Evolutionary conservation across 2,329 filamentous ascomycete species (phyloP).

Genomic region (Lanzia echinophila): DNA sequence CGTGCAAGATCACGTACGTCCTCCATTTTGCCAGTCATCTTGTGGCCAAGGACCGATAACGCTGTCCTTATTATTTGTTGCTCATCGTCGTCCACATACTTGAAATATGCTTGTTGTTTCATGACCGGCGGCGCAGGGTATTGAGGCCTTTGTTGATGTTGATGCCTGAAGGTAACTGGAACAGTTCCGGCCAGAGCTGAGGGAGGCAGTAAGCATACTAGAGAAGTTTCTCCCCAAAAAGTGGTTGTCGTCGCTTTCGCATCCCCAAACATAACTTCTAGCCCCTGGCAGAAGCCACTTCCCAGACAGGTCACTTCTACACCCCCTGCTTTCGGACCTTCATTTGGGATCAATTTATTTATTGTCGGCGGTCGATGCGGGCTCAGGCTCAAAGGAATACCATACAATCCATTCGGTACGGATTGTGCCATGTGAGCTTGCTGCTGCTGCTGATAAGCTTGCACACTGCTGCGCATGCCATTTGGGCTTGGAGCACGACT

Average conservation of each 20-base stretch:
- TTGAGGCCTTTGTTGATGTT: conserved; percentile 37
- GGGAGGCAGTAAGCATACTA: conserved; percentile 58
- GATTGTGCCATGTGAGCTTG: conserved; percentile 41
- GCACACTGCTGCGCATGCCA: conserved; percentile 41
- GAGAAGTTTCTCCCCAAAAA: conserved; percentile 55
- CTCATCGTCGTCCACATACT: conserved; percentile 66
- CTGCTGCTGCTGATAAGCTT: conserved; percentile 38
- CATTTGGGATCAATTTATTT: conserved; percentile 74
- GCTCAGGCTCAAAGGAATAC: conserved; percentile 42
- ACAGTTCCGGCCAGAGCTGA: conserved; percentile 51
- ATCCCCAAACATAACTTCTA: conserved; percentile 82
- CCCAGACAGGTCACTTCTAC: conserved; percentile 84
- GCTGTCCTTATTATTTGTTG: conserved; percentile 63
- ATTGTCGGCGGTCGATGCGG: conserved; percentile 57
- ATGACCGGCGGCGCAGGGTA: conserved; percentile 38
- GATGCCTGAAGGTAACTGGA: conserved; percentile 52
- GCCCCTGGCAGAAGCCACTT: conserved; percentile 68
- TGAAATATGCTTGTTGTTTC: conserved; percentile 53
- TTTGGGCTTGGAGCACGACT: conserved; percentile 74
- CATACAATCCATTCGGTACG: conserved; percentile 44
- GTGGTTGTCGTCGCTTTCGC: conserved; percentile 55
- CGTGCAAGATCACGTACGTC: conserved; percentile 56
- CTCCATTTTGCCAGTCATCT: conserved; percentile 56
- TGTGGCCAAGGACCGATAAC: conserved; percentile 55
- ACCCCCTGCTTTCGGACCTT: conserved; percentile 75